Percentiles rank a stretch among this genome's conserved stretches.
Evolutionary conservation across 768 basidiomycete species (phyloP).

Genomic region (Suillus decipiens): DNA sequence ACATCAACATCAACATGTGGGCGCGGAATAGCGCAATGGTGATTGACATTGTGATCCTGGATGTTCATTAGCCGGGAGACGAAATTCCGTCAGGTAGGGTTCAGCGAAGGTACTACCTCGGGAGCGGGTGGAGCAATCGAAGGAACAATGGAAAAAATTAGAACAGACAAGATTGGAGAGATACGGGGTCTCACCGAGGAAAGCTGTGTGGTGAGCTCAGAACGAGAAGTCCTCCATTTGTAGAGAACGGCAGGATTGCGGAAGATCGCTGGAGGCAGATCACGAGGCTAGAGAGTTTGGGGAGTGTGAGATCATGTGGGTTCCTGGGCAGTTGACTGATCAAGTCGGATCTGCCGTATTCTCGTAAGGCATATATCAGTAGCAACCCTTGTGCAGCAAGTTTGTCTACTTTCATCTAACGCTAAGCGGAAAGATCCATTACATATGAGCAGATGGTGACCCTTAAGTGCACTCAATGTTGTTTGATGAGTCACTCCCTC

Average conservation of each 20-base stretch:
- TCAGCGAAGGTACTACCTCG: slow-evolving; percentile 17
- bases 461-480: slow-evolving; percentile 9
- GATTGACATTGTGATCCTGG: neutral
- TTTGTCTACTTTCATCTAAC: slow-evolving; percentile 34
- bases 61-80: slow-evolving; percentile 27
- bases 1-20: slow-evolving; percentile 20
- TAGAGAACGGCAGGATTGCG: slow-evolving; percentile 11
- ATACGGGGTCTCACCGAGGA: slow-evolving; percentile 17
- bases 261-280: slow-evolving; percentile 13
- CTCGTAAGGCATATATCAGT: slow-evolving; percentile 35
- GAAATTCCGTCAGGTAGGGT: slow-evolving; percentile 25
- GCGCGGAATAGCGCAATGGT: slow-evolving; percentile 14
- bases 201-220: slow-evolving; percentile 22
- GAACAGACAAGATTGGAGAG: slow-evolving; percentile 18
- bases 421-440: slow-evolving; percentile 36
- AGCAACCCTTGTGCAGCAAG: slow-evolving; percentile 20
- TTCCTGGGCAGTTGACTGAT: slow-evolving; percentile 38
- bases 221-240: slow-evolving; percentile 15
- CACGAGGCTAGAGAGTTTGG: slow-evolving; percentile 24
- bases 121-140: slow-evolving; percentile 16
- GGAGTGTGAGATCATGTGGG: slow-evolving; percentile 14
- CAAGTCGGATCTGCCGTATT: slow-evolving; percentile 40
- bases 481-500: slow-evolving; percentile 7
- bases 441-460: slow-evolving; percentile 24
- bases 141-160: slow-evolving; percentile 20